Conservation (phyloP, 108 stramenopile species). For the Aurantiochytrium sp. region DNA sequence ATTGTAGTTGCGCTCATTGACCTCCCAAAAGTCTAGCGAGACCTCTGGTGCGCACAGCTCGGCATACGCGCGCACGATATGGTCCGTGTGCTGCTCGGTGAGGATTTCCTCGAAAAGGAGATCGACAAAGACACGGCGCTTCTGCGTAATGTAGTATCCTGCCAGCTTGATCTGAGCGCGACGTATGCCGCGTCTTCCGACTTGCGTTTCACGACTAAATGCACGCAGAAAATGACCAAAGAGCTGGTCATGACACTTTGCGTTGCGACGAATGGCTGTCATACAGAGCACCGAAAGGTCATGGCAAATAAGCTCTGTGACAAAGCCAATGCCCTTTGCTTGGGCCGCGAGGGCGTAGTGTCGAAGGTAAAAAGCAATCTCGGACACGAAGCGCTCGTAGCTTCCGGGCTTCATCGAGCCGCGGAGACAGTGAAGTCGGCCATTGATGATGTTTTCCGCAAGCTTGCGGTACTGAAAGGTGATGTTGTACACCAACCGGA, state of each 20-base stretch:
- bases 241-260: neutral
- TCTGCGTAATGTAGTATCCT: neutral
- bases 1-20: constrained; percentile 9
- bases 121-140: neutral
- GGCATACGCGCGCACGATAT: neutral
- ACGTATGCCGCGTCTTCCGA: neutral
- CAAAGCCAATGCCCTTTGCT: neutral
- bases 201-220: neutral
- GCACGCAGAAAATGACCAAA: neutral
- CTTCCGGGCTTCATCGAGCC: neutral
- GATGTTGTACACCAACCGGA: neutral
- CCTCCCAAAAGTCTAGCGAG: neutral
- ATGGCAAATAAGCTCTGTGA: neutral
- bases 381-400: neutral
- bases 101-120: neutral
- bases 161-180: neutral
- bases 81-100: neutral
- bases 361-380: neutral
- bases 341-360: neutral
- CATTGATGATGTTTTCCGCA: neutral
- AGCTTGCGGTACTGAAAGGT: neutral
- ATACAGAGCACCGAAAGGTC: neutral
- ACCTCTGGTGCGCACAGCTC: neutral
- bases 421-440: neutral
- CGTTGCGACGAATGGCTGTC: neutral